These are phyloP conservation scores for Phytophthora cajani DNA, from an alignment of 352 stramenopile genomes.

Conservation along the genomic window DNA sequence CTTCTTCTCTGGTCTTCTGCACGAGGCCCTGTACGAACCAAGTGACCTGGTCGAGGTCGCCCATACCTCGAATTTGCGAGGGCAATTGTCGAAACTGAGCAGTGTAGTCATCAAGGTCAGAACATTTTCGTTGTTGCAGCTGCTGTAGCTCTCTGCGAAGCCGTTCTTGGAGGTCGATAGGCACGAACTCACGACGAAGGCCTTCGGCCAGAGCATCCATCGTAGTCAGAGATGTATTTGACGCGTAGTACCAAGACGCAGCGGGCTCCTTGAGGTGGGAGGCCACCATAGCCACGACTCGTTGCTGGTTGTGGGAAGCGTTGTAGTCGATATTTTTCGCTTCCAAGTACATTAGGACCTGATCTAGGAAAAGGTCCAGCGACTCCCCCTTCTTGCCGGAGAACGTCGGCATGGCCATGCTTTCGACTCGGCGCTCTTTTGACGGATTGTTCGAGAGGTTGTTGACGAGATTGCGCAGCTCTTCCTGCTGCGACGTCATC, in stretches of 20 bases:
- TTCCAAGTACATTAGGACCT: background rate
- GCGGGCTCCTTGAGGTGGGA: background rate
- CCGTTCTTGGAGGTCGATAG: background rate
- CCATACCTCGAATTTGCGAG: background rate
- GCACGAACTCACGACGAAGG: background rate
- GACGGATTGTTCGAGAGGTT: background rate
- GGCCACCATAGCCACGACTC: background rate
- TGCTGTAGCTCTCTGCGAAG: background rate
- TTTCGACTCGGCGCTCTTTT: background rate
- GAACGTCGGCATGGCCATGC: background rate
- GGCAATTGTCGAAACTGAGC: background rate
- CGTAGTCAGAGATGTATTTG: background rate
- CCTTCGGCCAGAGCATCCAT: background rate
- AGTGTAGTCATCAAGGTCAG: background rate
- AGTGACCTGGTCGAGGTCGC: background rate
- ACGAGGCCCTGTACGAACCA: background rate
- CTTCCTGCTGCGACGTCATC: background rate
- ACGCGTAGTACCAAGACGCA: background rate
- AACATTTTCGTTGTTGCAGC: background rate
- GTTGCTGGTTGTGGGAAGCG: background rate
- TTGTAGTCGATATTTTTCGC: background rate
- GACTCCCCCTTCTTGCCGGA: background rate
- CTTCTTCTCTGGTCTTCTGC: background rate
- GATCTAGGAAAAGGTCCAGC: background rate
- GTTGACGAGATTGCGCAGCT: background rate